Evolutionary conservation across 345 rosid species (phyloP), one percentile per base, ranked within the genome.

Genomic region (Corchorus olitorius): DNA sequence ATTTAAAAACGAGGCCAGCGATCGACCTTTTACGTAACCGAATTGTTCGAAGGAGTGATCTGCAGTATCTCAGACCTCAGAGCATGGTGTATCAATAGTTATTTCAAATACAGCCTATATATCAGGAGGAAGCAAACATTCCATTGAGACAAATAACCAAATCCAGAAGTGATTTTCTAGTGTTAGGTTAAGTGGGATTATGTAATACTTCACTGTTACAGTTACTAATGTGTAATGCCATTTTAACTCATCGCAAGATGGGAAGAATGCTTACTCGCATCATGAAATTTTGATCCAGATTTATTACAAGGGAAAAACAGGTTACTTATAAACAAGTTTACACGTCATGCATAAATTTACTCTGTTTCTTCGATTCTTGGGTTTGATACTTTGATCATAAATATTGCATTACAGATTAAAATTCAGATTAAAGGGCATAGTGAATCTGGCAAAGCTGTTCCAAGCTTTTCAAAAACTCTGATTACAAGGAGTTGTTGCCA

Each of bases 261-360:
- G 63, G 63, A 56, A 20, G 43, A 49, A 56, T 55, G 73, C 67
- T 46, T 35, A 35, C 27, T 74, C 49, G 70, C 77, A 19, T 27
- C 27, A 72, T 69, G 17, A 60, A 65, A 22, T 39, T 59, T 8
- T 49, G 72, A 62, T 70, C 7, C 59, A 63, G 70, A 45, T 77
- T 54, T 65, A 13, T 62, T 20, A 43, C 66, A 17, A 5, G 46
- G 46, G 45, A 27, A 27, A 27, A 27, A 27, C 27, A 27, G 27
- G 27, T 27, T 27, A 27, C 27, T 27, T 27, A 27, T 27, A 27
- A 27, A 27, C 27, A 27, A 27, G 27, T 27, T 27, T 27, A 35
- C 17, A 60, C 33, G 54, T 1, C 33, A 8, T 52, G 16, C 3
- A 52, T 50, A 27, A 50, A 63, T 15, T 49, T 50, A 1, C 39